Evolutionary conservation across 2,329 filamentous ascomycete species (phyloP), one percentile per base, ranked within the genome.

Genomic region (Cladobotryum mycophilum): DNA sequence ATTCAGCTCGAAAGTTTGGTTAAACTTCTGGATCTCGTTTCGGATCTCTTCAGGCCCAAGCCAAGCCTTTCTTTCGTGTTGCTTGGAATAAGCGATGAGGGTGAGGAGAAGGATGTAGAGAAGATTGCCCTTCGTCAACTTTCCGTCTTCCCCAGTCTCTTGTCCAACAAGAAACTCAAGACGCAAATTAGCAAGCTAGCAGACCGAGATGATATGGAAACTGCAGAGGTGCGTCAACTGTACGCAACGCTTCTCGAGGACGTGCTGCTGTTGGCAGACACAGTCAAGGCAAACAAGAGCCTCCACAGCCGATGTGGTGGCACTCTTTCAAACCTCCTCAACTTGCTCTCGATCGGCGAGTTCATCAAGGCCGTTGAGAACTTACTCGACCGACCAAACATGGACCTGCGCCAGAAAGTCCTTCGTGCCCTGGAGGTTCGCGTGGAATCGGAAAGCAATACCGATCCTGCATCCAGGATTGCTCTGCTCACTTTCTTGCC

Each of bases 281-380:
- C 74, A 9, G 71, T 86, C 54, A 83, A 81, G 66, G 60, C 69
- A 25, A 74, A 77, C 59, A 78, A 81, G 64, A 62, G 66, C 36
- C 68, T 85, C 9, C 78, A 84, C 60, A 71, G 62, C 60, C 75
- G 76, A 45, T 84, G 80, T 61, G 85, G 86, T 37, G 81, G 87
- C 51, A 80, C 89, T 1, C 76, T 97, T 44, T 83, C 87, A 15
- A 86, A 86, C 55, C 74, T 95, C n/a, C 77, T 99, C 46, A 86
- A 88, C 55, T 79, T 96, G 6, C 76, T 96, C 40, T 92, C 91
- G 0, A 90, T 92, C 3, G 78, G 83, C 47, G 89, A 96, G 68
- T 93, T 97, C 67, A 83, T 97, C 66, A 88, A 89, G 65, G 88
- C 90, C 9, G 86, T 95, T 38, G 88, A 95, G 64, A 81, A 83